Base-by-base conservation (phyloP, 768 basidiomycete genomes). In the Mycena filopes region DNA sequence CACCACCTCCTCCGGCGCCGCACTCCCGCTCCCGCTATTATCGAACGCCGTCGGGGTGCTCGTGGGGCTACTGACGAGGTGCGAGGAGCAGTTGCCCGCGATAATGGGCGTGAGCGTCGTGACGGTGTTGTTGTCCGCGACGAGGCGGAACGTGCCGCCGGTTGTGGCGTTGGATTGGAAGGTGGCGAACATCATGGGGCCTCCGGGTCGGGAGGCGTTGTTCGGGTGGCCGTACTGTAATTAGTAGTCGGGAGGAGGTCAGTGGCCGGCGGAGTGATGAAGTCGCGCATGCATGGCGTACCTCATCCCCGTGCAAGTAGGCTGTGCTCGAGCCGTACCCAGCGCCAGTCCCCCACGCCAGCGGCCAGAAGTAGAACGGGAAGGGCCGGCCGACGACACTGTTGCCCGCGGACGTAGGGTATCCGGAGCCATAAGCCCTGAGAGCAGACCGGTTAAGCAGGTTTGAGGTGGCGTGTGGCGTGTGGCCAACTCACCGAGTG, bases 321-420 rank as follows among this genome's bases (percentile, higher is more conserved):
- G 69, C 64, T 23, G 67, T 72, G 18, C 72, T 76, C 1, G 66
- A 47, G 23, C 72, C 29, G 63, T 65, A 69, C 42, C 50, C 79
- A 49, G 56, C 70, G 26, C 42, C 55, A 11, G 74, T 75, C 7
- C 77, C 80, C 84, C 85, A 88, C 4, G 82, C 77, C 20, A 88
- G 29, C 0, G 87, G 87, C 86, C 86, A 89, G 72, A 82, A 88
- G 64, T 78, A 77, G 48, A 86, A 88, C 2, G 87, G 87, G 68
- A 88, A 87, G 1, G 80, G 81, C 1, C 80, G 76, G 1, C 79
- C 80, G 0, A 61, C 49, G 23, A 86, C 84, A 12, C 85, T 83
- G 16, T 77, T 77, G 16, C 76, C 75, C 4, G 71, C 46, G 18
- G 76, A 36, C 0, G 81, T 82, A 42, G 86, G 86, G 66, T 87